Base-by-base conservation (phyloP, 148 eudicot species). In the Persicaria maculosa region DNA sequence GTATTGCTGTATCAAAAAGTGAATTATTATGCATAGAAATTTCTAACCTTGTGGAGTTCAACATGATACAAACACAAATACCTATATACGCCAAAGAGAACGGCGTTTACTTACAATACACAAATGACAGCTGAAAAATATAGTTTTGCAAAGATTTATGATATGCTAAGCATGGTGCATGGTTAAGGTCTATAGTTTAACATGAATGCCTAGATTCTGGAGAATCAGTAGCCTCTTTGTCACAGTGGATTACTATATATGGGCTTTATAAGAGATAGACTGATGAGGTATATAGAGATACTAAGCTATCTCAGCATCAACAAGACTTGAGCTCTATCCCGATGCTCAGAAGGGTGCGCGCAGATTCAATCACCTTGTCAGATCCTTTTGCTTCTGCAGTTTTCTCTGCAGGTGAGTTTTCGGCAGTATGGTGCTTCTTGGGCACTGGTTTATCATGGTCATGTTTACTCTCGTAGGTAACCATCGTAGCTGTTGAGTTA, bases 401-500 rank as follows among this genome's bases (percentile, higher is more conserved):
- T 79, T 83, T 0, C 71, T 78, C 59, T 73, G 73, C 44, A 72
- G 80, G 20, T 80, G 81, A 46, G 74, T 79, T 22, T 69, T 78
- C 67, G 75, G 80, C 44, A 43, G 83, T 12, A 17, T 57, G 81
- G 44, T 78, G 77, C 74, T 86, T 90, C 82, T 88, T 90, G 12
- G 88, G 89, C 61, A 84, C 84, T 7, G 98, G 98, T 84, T 78
- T 77, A 47, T 89, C 93, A 47, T 93, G 98, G 78, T 90, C 92
- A 57, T 93, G 98, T 55, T 81, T 74, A 47, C 98, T 93, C 80
- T 90, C 91, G 77, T 93, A 93, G 43, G 89, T 93, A 50, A 88
- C 83, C 69, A 85, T 71, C 10, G 84, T 76, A 17, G 84, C 86
- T 43, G 74, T 74, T 64, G 91, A 71, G 75, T 79, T 76, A 72